A percentile compares a stretch with the other conserved stretches of the same genome.
These are phyloP conservation scores for Cryptococcus sp. DNA, from an alignment of 1,284 basidiomycete species.

Conservation along the genomic window DNA sequence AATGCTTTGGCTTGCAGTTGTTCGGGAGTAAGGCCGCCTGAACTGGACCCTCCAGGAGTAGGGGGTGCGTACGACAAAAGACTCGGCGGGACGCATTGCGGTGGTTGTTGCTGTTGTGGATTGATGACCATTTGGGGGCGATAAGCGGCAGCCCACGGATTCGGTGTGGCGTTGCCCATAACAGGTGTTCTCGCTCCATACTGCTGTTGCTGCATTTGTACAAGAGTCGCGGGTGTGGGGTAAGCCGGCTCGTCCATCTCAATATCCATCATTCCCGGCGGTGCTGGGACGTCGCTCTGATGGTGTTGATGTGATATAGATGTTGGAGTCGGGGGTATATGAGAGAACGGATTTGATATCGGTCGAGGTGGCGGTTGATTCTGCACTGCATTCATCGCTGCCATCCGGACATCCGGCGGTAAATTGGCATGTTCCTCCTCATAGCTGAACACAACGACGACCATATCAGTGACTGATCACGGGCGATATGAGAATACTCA, in stretches of 20 bases:
- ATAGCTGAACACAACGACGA: conserved; percentile 43
- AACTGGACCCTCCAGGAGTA: conserved; percentile 6
- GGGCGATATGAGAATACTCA: conserved; percentile 30
- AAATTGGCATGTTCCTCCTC: conserved; percentile 54
- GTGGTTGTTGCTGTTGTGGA: conserved; percentile 16
- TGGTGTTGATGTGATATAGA: conserved; percentile 9
- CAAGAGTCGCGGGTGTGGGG: conserved; percentile 10
- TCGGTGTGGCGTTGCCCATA: conserved; percentile 8
- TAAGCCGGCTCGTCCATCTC: conserved; percentile 50
- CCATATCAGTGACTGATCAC: not conserved
- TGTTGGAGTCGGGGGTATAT: conserved; percentile 13
- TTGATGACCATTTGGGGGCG: conserved; percentile 18
- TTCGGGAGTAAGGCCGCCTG: conserved; percentile 29
- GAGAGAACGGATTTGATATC: conserved; percentile 11
- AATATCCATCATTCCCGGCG: conserved; percentile 55
- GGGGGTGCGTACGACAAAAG: conserved; percentile 46
- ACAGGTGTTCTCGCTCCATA: conserved; percentile 6
- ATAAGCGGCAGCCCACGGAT: conserved; percentile 44
- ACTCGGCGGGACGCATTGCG: conserved; percentile 48
- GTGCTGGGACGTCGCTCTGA: conserved; percentile 47
- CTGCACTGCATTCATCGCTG: conserved; percentile 46
- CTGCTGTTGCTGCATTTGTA: conserved; percentile 19
- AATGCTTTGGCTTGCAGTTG: conserved; percentile 38
- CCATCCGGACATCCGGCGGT: conserved; percentile 46
- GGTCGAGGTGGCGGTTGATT: conserved; percentile 16